phyloP scores from a whole-genome alignment of 768 basidiomycete species.

The Boletus subparvulus region DNA sequence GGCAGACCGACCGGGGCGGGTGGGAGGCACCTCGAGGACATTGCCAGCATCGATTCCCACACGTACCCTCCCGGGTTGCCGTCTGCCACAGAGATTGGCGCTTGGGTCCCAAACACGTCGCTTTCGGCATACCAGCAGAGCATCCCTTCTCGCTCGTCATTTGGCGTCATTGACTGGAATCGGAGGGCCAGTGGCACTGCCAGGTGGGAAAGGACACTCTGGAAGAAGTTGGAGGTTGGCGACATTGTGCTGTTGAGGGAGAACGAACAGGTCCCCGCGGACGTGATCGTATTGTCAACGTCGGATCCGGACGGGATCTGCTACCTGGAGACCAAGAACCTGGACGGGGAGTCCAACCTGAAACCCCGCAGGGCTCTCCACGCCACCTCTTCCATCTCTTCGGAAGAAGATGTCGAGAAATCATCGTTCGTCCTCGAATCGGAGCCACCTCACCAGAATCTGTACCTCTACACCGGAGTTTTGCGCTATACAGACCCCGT shows the following conservation, averaged over 20 bases:
- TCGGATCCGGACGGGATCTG: conserved; percentile 91
- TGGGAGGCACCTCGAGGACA: conserved; percentile 60
- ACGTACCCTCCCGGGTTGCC: conserved; percentile 56
- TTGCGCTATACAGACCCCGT: conserved; percentile 65
- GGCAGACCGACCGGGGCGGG: conserved; percentile 39
- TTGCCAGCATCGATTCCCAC: conserved; percentile 65
- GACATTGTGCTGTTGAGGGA: conserved; percentile 88
- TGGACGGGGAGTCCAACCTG: conserved; percentile 97
- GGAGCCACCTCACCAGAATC: conserved; percentile 90
- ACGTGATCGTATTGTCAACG: conserved; percentile 89
- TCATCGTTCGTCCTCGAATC: conserved; percentile 87
- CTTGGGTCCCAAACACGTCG: conserved; percentile 41
- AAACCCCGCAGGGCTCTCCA: conserved; percentile 79
- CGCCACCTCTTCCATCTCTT: conserved; percentile 70
- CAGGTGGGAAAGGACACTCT: conserved; percentile 91
- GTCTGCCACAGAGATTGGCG: conserved; percentile 27
- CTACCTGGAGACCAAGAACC: conserved; percentile 96
- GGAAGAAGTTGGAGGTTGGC: conserved; percentile 99
- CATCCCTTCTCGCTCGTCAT: conserved; percentile 51
- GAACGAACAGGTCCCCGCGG: conserved; percentile 95
- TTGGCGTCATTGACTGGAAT: conserved; percentile 82
- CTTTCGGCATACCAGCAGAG: conserved; percentile 55
- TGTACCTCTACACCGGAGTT: conserved; percentile 88
- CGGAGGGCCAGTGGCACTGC: conserved; percentile 68
- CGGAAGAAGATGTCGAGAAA: conserved; percentile 89